These are phyloP conservation scores for Aristolochia fimbriata DNA, from an alignment of 164 flowering plant species.

Conservation along the genomic window DNA sequence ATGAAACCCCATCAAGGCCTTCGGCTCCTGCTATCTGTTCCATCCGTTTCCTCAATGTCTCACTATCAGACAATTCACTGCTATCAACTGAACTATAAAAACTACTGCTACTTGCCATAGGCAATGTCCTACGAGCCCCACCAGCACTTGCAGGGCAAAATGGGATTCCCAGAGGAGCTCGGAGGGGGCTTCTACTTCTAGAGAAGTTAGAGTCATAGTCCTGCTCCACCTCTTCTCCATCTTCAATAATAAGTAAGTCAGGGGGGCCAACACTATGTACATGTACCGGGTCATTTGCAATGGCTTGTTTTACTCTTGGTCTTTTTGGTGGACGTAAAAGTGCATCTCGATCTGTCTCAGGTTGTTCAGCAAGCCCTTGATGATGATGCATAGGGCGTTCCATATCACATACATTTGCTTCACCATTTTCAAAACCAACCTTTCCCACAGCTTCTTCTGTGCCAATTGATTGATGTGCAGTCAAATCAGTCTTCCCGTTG, in stretches of 20 bases:
- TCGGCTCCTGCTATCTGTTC: constrained; percentile 70
- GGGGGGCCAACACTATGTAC: constrained; percentile 32
- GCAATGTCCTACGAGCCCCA: constrained; percentile 57
- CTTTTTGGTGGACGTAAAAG: constrained; percentile 22
- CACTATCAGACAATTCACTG: constrained; percentile 57
- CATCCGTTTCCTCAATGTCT: constrained; percentile 67
- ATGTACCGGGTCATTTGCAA: constrained; percentile 18
- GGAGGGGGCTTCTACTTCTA: constrained; percentile 36
- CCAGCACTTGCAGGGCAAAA: constrained; percentile 72
- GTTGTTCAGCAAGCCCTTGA: constrained; percentile 44
- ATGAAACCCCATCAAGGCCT: constrained; percentile 76
- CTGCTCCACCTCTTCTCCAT: constrained; percentile 35
- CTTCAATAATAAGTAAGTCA: constrained; percentile 28
- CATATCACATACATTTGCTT: constrained; percentile 38
- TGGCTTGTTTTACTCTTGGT: constrained; percentile 21
- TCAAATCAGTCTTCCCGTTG: constrained; percentile 50
- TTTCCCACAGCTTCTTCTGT: constrained; percentile 32
- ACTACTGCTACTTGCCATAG: constrained; percentile 28
- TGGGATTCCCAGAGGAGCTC: constrained; percentile 92
- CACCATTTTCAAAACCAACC: constrained; percentile 54
- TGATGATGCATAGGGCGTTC: constrained; percentile 47
- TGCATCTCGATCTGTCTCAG: constrained; percentile 33
- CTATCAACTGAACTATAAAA: constrained; percentile 28
- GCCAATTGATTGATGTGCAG: constrained; percentile 24
- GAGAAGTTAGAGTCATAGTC: constrained; percentile 17